Evolutionary conservation across 805 yeast genomes (phyloP).

Genomic region (Wickerhamiella parazyma): DNA sequence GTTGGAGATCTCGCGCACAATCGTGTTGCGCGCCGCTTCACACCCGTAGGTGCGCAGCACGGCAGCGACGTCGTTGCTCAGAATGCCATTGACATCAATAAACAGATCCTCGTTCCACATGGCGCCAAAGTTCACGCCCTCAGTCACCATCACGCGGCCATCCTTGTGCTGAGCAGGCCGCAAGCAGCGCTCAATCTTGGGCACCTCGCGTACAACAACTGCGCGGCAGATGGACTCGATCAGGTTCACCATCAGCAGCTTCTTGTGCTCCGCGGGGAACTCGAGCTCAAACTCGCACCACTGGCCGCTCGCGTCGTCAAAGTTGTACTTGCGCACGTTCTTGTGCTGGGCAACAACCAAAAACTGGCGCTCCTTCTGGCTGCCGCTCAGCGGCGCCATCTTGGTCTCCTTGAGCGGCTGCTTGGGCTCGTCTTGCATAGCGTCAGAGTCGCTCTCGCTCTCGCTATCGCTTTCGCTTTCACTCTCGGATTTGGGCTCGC

Average conservation of each 20-base stretch:
- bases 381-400: slow-evolving; percentile 31
- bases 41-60: slow-evolving; percentile 90
- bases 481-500: neutral
- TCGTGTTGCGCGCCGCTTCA: slow-evolving; percentile 96
- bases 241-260: slow-evolving; percentile 92
- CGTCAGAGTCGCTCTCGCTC: slow-evolving; percentile 9
- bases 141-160: slow-evolving; percentile 73
- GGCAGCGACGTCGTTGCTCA: slow-evolving; percentile 85
- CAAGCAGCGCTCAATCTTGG: slow-evolving; percentile 83
- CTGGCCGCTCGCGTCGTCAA: slow-evolving; percentile 74
- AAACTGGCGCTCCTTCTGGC: slow-evolving; percentile 73
- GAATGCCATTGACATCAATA: slow-evolving; percentile 75
- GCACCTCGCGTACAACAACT: slow-evolving; percentile 86
- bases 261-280: slow-evolving; percentile 73
- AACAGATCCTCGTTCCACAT: slow-evolving; percentile 98
- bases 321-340: slow-evolving; percentile 66
- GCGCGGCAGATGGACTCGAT: slow-evolving; percentile 82
- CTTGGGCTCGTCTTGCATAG: neutral
- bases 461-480: no score
- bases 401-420: neutral
- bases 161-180: slow-evolving; percentile 63
- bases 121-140: slow-evolving; percentile 94
- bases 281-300: slow-evolving; percentile 90
- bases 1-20: slow-evolving; percentile 87
- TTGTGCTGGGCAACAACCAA: slow-evolving; percentile 64